A percentile compares a stretch with the other conserved stretches of the same genome.
Conservation (phyloP, 495 filamentous ascomycete genomes). For the Penicillium coprophilum region DNA sequence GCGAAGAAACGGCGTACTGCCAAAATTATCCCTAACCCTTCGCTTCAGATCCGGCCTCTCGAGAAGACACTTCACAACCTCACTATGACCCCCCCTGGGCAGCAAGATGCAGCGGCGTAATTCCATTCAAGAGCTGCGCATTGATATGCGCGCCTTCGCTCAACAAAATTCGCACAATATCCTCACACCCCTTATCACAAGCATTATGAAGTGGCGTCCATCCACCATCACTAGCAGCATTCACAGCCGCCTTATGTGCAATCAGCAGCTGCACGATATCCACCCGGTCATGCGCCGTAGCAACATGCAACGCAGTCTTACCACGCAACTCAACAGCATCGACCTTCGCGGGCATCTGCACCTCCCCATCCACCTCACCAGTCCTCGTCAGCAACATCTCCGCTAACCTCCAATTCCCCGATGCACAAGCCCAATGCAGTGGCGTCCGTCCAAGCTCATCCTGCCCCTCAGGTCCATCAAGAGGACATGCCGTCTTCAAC, state of each 20-base stretch:
- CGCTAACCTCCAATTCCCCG: slow-evolving; percentile 56
- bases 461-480: slow-evolving; percentile 40
- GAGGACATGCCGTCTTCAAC: slow-evolving; percentile 40
- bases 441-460: slow-evolving; percentile 56
- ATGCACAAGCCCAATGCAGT: slow-evolving; percentile 63
- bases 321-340: slow-evolving; percentile 55
- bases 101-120: slow-evolving; percentile 61
- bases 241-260: slow-evolving; percentile 49
- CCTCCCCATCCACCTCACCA: slow-evolving; percentile 50
- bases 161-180: slow-evolving; percentile 51
- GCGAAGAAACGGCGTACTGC: slow-evolving; percentile 58
- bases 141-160: slow-evolving; percentile 56
- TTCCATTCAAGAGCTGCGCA: slow-evolving; percentile 54
- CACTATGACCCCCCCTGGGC: slow-evolving; percentile 59
- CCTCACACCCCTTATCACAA: slow-evolving; percentile 53
- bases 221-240: slow-evolving; percentile 57
- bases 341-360: slow-evolving; percentile 49
- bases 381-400: slow-evolving; percentile 51
- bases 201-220: slow-evolving; percentile 69
- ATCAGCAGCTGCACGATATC: slow-evolving; percentile 59
- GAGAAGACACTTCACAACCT: slow-evolving; percentile 56
- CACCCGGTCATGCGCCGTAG: slow-evolving; percentile 50
- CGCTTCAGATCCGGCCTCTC: slow-evolving; percentile 47
- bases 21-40: slow-evolving; percentile 57
- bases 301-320: slow-evolving; percentile 62